Evolutionary conservation across 2,329 filamentous ascomycete genomes (phyloP), one percentile per base, ranked within the genome.

Genomic region (Chrysoporthe austroafricana): DNA sequence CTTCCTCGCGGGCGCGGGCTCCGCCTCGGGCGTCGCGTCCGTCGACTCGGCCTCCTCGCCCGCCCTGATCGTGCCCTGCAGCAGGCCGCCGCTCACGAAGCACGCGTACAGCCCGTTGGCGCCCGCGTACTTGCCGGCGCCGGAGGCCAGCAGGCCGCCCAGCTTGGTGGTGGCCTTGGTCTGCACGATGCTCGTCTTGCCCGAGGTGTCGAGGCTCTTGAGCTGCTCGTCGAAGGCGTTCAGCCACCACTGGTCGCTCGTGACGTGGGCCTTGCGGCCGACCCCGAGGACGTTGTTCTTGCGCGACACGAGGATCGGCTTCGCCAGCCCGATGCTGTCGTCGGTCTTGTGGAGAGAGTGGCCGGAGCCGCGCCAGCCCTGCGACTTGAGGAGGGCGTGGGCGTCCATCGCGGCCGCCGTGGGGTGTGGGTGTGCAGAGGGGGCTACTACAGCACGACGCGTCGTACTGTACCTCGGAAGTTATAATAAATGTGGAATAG

Each of bases 181-280:
- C 82, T 90, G 80, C 72, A 86, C 79, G 66, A 88, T 81, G 72
- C 82, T 80, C 64, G 88, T 84, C 72, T 86, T 79, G 71, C 84
- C 83, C 34, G 84, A 83, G 1, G 86, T 88, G 76, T 92, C 91
- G 64, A 97, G 85, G 4, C 90, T 91, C 78, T 96, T 91, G 71
- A 97, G 82, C 66, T 94, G 94, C 77, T 94, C 90, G 79, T 98
- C 95, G 73, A 97, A 97, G 13, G 96, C 96, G 68, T 93, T 91
- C 79, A 97, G 85, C 96, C 96, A 99, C 96, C 96, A 99, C 77
- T 97, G 94, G 76, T 97, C 95, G 73, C 84, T 87, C 32, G 85
- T 87, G 70, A 84, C 84, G 70, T 88, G 86, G 67, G 85, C 83
- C 77, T 92, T 93, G 76, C 92, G 89, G 65, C 95, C 95, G 5